Conservation (phyloP, 495 filamentous ascomycete genomes). For the Trichoderma erinaceum region DNA sequence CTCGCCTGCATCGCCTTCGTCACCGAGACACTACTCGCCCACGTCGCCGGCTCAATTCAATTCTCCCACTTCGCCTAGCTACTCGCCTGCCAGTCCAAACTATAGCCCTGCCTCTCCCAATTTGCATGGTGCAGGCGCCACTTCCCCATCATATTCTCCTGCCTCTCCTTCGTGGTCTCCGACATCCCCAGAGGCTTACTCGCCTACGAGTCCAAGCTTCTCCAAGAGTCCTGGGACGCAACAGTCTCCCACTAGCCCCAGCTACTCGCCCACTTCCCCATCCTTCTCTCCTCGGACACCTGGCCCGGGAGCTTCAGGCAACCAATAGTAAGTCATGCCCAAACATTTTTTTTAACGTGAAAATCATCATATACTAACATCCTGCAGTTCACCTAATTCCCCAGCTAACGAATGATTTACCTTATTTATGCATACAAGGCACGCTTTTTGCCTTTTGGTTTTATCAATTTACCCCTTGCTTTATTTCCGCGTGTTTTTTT, state of each 20-base stretch:
- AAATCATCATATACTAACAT: slow-evolving; percentile 15
- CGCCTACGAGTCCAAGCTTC: slow-evolving; percentile 69
- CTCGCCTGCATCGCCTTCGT: slow-evolving; percentile 63
- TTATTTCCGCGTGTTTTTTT: neutral
- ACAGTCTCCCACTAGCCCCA: slow-evolving; percentile 48
- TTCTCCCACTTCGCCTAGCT: slow-evolving; percentile 64
- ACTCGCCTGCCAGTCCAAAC: slow-evolving; percentile 52
- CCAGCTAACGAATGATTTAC: slow-evolving; percentile 16
- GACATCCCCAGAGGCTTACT: slow-evolving; percentile 64
- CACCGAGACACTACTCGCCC: slow-evolving; percentile 56
- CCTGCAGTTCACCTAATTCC: slow-evolving; percentile 17
- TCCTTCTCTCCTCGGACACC: slow-evolving; percentile 40
- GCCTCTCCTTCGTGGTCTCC: slow-evolving; percentile 66
- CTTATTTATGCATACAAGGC: slow-evolving; percentile 1
- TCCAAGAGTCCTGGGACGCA: slow-evolving; percentile 50
- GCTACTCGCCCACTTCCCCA: slow-evolving; percentile 47
- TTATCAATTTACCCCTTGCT: neutral
- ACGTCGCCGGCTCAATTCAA: slow-evolving; percentile 49
- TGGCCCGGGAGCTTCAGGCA: slow-evolving; percentile 28
- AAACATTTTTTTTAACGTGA: slow-evolving; percentile 17
- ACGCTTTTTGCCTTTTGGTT: neutral
- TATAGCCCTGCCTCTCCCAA: slow-evolving; percentile 64
- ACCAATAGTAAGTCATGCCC: slow-evolving; percentile 30
- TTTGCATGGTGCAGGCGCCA: slow-evolving; percentile 45
- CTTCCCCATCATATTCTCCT: slow-evolving; percentile 62